These are phyloP conservation scores for Salix arbutifolia DNA, from an alignment of 345 rosid genomes.

Conservation along the genomic window DNA sequence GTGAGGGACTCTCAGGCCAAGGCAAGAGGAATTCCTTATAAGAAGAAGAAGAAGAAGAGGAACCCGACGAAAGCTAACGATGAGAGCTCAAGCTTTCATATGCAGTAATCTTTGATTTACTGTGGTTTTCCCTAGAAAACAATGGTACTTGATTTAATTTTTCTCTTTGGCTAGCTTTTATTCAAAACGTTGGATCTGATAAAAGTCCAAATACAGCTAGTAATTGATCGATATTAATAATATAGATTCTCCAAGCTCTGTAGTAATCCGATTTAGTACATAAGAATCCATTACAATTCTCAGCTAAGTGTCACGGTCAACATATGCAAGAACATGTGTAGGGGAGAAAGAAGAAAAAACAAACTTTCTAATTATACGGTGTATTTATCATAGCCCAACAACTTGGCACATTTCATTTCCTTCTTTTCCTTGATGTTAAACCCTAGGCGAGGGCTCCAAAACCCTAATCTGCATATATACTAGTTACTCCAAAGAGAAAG, in stretches of 20 bases:
- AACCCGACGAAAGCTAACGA: conserved; percentile 31
- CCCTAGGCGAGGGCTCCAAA: conserved; percentile 34
- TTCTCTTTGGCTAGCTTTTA: background rate
- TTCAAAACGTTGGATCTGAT: background rate
- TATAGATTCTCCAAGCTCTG: background rate
- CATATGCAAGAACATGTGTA: background rate
- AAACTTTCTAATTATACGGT: background rate
- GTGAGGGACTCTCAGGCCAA: conserved; percentile 82
- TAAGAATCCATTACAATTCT: background rate
- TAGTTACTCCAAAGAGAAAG: conserved; percentile 7
- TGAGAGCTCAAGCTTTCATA: conserved; percentile 34
- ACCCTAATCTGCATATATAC: conserved; percentile 41
- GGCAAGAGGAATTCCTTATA: conserved; percentile 83
- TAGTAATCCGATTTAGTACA: background rate
- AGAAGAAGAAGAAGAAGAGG: conserved; percentile 83
- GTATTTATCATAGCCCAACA: background rate
- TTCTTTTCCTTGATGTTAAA: conserved; percentile 15
- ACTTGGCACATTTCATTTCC: background rate
- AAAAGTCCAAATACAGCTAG: background rate
- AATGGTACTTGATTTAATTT: conserved; percentile 23
- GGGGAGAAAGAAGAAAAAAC: background rate
- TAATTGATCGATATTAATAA: background rate
- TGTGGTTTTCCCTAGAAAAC: conserved; percentile 8
- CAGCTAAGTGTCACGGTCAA: background rate
- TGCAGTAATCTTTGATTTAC: conserved; percentile 33